phyloP scores from a whole-genome alignment of 1,284 basidiomycete genomes.

The Psilocybe mexicana region DNA sequence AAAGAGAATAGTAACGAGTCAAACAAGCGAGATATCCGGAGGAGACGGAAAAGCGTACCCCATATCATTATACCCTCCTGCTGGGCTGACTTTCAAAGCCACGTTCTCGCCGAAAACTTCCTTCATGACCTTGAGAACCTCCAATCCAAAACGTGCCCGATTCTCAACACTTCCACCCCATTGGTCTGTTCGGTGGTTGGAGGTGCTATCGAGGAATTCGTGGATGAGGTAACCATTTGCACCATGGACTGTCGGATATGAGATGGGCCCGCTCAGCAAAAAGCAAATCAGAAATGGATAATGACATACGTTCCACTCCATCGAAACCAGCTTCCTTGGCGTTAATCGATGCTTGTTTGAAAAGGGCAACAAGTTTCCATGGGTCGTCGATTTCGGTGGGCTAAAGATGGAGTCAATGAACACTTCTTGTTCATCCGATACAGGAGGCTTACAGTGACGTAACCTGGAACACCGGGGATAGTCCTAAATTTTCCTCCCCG shows the following conservation, averaged over 20 bases:
- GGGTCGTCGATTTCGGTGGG: slow-evolving; percentile 45
- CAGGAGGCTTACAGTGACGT: slow-evolving; percentile 34
- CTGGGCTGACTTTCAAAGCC: slow-evolving; percentile 52
- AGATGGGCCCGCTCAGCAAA: neutral
- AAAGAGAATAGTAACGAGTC: no score
- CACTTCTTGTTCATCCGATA: neutral
- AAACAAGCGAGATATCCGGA: neutral
- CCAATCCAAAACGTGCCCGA: slow-evolving; percentile 53
- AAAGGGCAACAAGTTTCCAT: slow-evolving; percentile 41
- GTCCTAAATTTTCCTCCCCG: slow-evolving; percentile 42
- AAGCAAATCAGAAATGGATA: neutral
- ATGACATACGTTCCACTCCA: slow-evolving; percentile 52
- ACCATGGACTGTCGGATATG: slow-evolving; percentile 36
- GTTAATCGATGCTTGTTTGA: slow-evolving; percentile 50
- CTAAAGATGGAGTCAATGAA: slow-evolving; percentile 20
- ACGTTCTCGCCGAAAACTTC: slow-evolving; percentile 53
- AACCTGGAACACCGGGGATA: slow-evolving; percentile 37
- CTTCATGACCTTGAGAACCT: slow-evolving; percentile 46
- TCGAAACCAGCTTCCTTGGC: slow-evolving; percentile 66
- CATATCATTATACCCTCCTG: slow-evolving; percentile 48
- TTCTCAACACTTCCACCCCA: slow-evolving; percentile 63
- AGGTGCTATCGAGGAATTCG: slow-evolving; percentile 56
- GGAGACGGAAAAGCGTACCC: slow-evolving; percentile 29
- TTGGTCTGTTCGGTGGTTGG: slow-evolving; percentile 58
- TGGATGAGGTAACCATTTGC: slow-evolving; percentile 53